Conservation (phyloP, 345 rosid species). For the Populus tremula region DNA sequence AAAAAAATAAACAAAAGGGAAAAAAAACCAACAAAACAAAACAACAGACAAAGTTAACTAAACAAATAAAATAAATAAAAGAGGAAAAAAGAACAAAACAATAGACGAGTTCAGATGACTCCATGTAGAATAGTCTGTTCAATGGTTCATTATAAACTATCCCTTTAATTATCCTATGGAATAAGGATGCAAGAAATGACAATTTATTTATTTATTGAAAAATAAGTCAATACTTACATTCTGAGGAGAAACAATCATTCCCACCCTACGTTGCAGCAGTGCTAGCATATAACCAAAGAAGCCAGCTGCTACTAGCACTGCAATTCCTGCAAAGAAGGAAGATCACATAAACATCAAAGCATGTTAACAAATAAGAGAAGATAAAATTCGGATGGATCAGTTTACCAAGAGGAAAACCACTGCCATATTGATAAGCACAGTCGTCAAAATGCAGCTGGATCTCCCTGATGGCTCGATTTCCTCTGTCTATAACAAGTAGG, state of each 20-base stretch:
- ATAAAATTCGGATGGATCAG: neutral
- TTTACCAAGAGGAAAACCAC: conserved; percentile 90
- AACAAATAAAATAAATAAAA: neutral
- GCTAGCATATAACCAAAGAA: conserved; percentile 96
- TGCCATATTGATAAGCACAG: conserved; percentile 95
- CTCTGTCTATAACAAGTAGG: conserved; percentile 88
- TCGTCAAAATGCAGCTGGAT: conserved; percentile 97
- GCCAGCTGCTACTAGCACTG: conserved; percentile 93
- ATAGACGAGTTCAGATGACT: neutral
- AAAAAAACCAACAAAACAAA: neutral
- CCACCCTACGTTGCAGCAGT: conserved; percentile 75
- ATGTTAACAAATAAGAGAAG: neutral
- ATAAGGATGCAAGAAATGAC: conserved; percentile 2
- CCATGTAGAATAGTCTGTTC: conserved; percentile 1
- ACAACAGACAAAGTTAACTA: neutral
- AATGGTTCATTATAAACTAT: neutral
- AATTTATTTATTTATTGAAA: neutral
- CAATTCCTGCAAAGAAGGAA: conserved; percentile 62
- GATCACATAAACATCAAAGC: conserved; percentile 11
- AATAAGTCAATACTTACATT: conserved; percentile 41
- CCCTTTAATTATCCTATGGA: neutral
- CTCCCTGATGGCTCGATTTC: conserved; percentile 88
- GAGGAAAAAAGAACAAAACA: neutral
- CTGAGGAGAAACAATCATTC: conserved; percentile 63
- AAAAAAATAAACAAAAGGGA: neutral